A percentile compares a stretch with the other conserved stretches of the same genome.
Conservation (phyloP, 108 stramenopile genomes). For the Nitzschia inconspicua region DNA sequence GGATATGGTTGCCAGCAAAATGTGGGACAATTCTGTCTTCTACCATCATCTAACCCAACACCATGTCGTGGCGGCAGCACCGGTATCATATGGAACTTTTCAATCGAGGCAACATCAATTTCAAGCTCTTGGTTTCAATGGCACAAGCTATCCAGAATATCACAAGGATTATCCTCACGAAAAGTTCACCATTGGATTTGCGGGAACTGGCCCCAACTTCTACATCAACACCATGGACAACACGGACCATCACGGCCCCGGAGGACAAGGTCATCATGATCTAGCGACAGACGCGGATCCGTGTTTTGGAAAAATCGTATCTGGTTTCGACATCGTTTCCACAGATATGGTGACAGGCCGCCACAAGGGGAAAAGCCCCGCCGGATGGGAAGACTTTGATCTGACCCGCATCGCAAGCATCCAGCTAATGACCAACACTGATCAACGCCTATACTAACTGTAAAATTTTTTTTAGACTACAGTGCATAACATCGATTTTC, state of each 20-base stretch:
- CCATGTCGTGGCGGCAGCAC: conserved; percentile 65
- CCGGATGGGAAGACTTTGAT: conserved; percentile 25
- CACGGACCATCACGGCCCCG: conserved; percentile 71
- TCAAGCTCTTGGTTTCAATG: conserved; percentile 25
- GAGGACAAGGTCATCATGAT: conserved; percentile 61
- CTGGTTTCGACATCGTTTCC: conserved; percentile 42
- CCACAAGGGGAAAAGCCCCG: background rate
- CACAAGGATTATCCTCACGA: conserved; percentile 55
- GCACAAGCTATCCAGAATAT: conserved; percentile 72
- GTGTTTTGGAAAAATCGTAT: conserved; percentile 75
- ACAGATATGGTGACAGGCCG: conserved; percentile 17
- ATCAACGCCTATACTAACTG: too few species aligned
- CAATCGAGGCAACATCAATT: conserved; percentile 38
- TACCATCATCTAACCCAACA: conserved; percentile 38
- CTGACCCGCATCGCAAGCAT: conserved; percentile 18
- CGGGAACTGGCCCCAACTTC: conserved; percentile 76
- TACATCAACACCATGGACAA: conserved; percentile 84
- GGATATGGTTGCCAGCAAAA: conserved; percentile 47
- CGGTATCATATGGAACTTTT: conserved; percentile 23
- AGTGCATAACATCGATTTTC: too few species aligned
- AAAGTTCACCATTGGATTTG: conserved; percentile 74
- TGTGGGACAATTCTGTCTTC: conserved; percentile 69
- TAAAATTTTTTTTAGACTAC: too few species aligned
- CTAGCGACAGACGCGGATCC: conserved; percentile 81
- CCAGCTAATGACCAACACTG: conserved; percentile 6